phyloP scores from a whole-genome alignment of 352 stramenopile genomes.

The Blastocystis sp. region DNA sequence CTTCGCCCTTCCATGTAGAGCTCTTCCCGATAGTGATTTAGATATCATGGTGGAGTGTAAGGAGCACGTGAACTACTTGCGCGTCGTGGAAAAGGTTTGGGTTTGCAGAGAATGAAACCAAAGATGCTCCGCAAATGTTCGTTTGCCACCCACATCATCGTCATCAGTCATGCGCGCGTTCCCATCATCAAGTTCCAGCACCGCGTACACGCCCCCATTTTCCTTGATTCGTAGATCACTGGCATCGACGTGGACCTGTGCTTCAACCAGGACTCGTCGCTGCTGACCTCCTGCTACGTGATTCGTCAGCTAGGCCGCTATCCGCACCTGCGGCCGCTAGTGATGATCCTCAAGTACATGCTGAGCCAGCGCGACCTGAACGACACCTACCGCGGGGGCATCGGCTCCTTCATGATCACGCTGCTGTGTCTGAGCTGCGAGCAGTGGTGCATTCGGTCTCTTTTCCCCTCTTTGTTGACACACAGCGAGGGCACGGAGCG shows the following conservation, averaged over 20 bases:
- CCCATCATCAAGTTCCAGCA: slow-evolving; percentile 49
- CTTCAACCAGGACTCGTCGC: slow-evolving; percentile 50
- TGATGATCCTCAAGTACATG: slow-evolving; percentile 48
- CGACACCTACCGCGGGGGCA: slow-evolving; percentile 48
- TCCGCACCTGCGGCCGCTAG: not conserved
- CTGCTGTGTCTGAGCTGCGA: slow-evolving; percentile 38
- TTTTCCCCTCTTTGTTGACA: not conserved
- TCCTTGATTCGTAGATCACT: slow-evolving; percentile 23
- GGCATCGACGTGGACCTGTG: slow-evolving; percentile 44
- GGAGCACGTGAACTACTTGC: slow-evolving; percentile 41
- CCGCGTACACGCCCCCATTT: not conserved
- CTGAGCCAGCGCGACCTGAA: slow-evolving; percentile 43
- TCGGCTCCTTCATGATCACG: slow-evolving; percentile 49
- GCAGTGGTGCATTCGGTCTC: slow-evolving; percentile 39
- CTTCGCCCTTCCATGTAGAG: not conserved
- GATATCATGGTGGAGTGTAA: slow-evolving; percentile 48
- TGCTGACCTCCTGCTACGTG: slow-evolving; percentile 45
- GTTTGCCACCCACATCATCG: not conserved
- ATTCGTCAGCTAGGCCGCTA: slow-evolving; percentile 35
- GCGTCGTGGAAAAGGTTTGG: not conserved
- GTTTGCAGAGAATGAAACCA: not conserved
- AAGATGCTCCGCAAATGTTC: not conserved
- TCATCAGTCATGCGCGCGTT: slow-evolving; percentile 38
- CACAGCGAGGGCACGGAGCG: slow-evolving; percentile 39
- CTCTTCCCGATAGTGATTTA: slow-evolving; percentile 50